Evolutionary conservation across 108 stramenopile genomes (phyloP).

Genomic region (Nitzschia inconspicua): DNA sequence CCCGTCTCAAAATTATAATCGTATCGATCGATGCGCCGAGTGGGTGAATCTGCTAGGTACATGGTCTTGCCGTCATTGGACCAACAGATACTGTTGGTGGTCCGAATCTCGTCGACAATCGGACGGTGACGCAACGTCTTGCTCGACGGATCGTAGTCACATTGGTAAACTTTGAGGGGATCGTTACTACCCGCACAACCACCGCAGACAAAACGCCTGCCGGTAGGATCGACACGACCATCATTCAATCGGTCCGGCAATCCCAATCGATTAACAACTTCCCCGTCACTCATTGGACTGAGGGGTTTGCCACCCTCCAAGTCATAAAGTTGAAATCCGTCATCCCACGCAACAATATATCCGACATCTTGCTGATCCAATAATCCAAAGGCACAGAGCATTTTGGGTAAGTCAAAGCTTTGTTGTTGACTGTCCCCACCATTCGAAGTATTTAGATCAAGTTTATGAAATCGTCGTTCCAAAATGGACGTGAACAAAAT

Average conservation of each 20-base stretch:
- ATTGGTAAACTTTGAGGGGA: slow-evolving; percentile 44
- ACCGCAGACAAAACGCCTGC: slow-evolving; percentile 42
- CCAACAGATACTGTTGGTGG: slow-evolving; percentile 42
- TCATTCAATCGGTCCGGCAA: slow-evolving; percentile 44
- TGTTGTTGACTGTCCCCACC: not conserved
- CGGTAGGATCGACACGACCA: slow-evolving; percentile 39
- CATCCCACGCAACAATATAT: slow-evolving; percentile 49
- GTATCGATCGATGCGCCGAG: slow-evolving; percentile 14
- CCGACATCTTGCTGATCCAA: slow-evolving; percentile 8
- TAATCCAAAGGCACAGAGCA: slow-evolving; percentile 34
- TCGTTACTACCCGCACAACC: slow-evolving; percentile 26
- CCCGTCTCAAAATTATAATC: slow-evolving; percentile 28
- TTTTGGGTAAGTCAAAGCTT: slow-evolving; percentile 25
- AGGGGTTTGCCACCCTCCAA: slow-evolving; percentile 1
- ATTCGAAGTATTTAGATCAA: slow-evolving; percentile 7
- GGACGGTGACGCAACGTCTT: slow-evolving; percentile 18
- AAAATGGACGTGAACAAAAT: slow-evolving; percentile 33
- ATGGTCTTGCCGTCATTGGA: slow-evolving; percentile 23
- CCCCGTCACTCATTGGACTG: slow-evolving; percentile 27
- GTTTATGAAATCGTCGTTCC: slow-evolving; percentile 29
- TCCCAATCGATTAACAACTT: slow-evolving; percentile 32
- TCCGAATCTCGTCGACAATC: slow-evolving; percentile 29
- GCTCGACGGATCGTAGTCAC: slow-evolving; percentile 2
- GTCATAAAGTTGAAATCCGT: slow-evolving; percentile 48
- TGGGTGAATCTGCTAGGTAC: slow-evolving; percentile 49